Conservation (phyloP, 306 rosid species). For the Begonia loranthoides region DNA sequence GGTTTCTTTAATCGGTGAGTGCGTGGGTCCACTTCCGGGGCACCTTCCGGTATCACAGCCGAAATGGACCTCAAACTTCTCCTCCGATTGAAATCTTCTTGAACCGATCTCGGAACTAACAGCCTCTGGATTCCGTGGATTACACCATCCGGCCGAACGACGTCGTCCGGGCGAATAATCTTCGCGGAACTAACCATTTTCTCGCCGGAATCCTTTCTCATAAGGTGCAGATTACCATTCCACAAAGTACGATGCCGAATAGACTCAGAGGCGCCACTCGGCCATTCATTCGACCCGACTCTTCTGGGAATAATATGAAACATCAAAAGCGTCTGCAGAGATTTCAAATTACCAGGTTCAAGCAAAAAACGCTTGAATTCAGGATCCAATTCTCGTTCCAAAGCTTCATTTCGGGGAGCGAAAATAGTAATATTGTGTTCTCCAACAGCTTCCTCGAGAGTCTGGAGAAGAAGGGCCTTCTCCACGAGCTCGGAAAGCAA, state of each 20-base stretch:
- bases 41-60: background rate
- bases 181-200: background rate
- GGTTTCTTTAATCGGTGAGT: constrained; percentile 1
- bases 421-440: background rate
- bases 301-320: background rate
- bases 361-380: background rate
- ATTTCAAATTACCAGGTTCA: background rate
- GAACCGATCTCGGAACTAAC: background rate
- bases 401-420: background rate
- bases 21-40: background rate
- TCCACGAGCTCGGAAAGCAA: background rate
- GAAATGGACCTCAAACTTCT: background rate
- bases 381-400: background rate
- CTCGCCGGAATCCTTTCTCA: background rate
- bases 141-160: background rate
- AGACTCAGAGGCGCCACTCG: background rate
- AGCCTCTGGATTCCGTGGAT: background rate
- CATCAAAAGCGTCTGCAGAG: constrained; percentile 1
- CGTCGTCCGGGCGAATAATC: background rate
- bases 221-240: background rate
- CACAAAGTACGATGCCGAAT: background rate
- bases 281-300: background rate
- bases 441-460: background rate
- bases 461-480: background rate
- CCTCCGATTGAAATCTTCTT: constrained; percentile 1